Base-by-base conservation (phyloP, 2,329 filamentous ascomycete genomes). In the Penicillium sp. region DNA sequence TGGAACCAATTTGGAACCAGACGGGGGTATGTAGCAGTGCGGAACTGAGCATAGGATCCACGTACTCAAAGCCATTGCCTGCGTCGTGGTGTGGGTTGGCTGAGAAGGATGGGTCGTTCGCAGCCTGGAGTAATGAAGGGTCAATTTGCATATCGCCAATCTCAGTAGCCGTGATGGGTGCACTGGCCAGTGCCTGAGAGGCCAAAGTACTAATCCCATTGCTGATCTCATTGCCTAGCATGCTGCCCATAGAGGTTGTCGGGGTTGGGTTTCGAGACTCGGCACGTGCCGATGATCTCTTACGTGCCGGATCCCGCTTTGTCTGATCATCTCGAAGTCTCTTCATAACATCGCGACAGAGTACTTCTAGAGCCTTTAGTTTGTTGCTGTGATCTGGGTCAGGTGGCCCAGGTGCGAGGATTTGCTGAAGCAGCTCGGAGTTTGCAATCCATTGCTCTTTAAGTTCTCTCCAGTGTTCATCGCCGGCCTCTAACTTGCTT, bases 331-430 rank as follows among this genome's bases (percentile, higher is more conserved):
- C 84, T 32, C 84, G 79, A 46, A 85, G 75, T 42, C 87, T 77
- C 69, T 90, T 90, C 77, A 87, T 83, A 17, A 88, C 84, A 67
- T 91, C 87, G 45, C 82, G 77, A 45, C 84, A 85, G 3, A 93
- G 70, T 0, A 85, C 75, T 53, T 90, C 84, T 41, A 90, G 66
- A 1, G 84, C 84, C 56, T 79, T 82, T 31, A 80, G 63, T 63
- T 82, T 86, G 40, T 73, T 68, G 21, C 69, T 61, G 48, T 81
- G 74, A 21, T 76, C 70, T 2, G 78, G 74, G 54, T 83, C 79
- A 1, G 72, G 66, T 13, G 74, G 69, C 3, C 73, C 75, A 0
- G 72, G 69, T 0, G 73, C 72, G 8, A 87, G 69, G 9, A 81
- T 76, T 7, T 66, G 71, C 50, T 75, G 77, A 15, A 87, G 69